These are phyloP conservation scores for Trypethelium eluteriae DNA, from an alignment of 495 filamentous ascomycete species.

Conservation along the genomic window DNA sequence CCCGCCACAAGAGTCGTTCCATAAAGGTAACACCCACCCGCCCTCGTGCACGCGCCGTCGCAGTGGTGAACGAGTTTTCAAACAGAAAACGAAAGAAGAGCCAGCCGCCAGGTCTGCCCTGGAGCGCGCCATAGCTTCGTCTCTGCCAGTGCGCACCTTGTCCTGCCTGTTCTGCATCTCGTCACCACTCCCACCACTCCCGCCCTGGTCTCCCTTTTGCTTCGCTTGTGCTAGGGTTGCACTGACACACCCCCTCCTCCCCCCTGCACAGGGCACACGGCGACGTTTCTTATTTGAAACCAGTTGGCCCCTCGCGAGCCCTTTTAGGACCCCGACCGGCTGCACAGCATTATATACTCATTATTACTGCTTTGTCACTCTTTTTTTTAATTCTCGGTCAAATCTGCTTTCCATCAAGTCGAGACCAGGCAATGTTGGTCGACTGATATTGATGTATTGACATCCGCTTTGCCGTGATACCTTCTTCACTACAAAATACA, in stretches of 20 bases:
- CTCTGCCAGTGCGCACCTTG: background rate
- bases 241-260: constrained; percentile 10
- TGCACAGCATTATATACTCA: constrained; percentile 1
- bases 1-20: constrained; percentile 8
- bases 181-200: background rate
- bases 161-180: constrained; percentile 6
- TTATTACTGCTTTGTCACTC: constrained; percentile 6
- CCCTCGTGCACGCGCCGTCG: constrained; percentile 11
- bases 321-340: background rate
- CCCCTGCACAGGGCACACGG: background rate
- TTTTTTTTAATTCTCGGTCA: background rate
- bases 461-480: background rate
- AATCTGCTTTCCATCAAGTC: background rate
- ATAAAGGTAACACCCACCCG: constrained; percentile 9
- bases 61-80: constrained; percentile 13
- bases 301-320: constrained; percentile 3
- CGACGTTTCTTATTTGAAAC: constrained; percentile 13
- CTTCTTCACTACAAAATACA: background rate
- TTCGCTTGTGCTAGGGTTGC: constrained; percentile 5
- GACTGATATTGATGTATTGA: background rate
- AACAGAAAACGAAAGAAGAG: constrained; percentile 1
- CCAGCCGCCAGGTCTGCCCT: background rate
- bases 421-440: background rate
- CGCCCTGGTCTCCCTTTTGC: background rate
- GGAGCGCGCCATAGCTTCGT: background rate